Percentiles rank a stretch among this genome's conserved stretches.
Evolutionary conservation across 2,329 filamentous ascomycete genomes (phyloP).

Genomic region (Diaporthe destruens): DNA sequence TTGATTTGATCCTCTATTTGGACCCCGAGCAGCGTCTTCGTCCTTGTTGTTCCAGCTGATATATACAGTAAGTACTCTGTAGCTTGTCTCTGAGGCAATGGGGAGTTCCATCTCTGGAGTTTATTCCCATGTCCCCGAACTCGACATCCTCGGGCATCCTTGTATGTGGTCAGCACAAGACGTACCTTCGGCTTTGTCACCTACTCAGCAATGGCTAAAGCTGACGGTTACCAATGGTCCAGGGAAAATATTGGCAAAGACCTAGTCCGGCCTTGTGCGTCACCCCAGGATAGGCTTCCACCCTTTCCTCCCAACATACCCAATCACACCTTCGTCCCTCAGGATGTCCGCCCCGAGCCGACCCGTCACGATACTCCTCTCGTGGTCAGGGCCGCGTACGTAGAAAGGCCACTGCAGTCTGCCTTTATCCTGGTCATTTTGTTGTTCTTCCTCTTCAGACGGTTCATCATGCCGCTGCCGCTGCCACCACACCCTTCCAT

Average conservation of each 20-base stretch:
- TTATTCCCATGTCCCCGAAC: not conserved
- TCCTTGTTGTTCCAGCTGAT: not conserved
- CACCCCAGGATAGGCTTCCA: slow-evolving; percentile 65
- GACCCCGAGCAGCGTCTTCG: not conserved
- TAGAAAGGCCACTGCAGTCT: slow-evolving; percentile 68
- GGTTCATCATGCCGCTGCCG: slow-evolving; percentile 38
- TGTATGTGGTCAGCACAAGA: not conserved
- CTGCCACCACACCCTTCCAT: slow-evolving; percentile 46
- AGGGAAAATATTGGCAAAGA: not conserved
- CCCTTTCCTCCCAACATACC: slow-evolving; percentile 69
- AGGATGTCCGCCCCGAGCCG: slow-evolving; percentile 70
- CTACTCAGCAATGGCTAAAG: not conserved
- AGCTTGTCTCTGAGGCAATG: not conserved
- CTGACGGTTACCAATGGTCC: not conserved
- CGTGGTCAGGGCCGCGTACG: slow-evolving; percentile 69
- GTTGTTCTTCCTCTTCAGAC: slow-evolving; percentile 19
- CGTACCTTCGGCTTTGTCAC: not conserved
- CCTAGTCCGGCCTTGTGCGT: slow-evolving; percentile 15
- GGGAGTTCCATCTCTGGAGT: too few relatives aligned
- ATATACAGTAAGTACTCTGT: not conserved
- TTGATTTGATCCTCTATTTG: not conserved
- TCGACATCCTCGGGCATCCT: not conserved
- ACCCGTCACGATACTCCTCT: slow-evolving; percentile 77
- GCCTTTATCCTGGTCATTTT: slow-evolving; percentile 9
- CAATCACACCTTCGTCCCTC: slow-evolving; percentile 69